Evolutionary conservation across 805 yeast genomes (phyloP), one percentile per base, ranked within the genome.

Genomic region (Candida nanaspora): DNA sequence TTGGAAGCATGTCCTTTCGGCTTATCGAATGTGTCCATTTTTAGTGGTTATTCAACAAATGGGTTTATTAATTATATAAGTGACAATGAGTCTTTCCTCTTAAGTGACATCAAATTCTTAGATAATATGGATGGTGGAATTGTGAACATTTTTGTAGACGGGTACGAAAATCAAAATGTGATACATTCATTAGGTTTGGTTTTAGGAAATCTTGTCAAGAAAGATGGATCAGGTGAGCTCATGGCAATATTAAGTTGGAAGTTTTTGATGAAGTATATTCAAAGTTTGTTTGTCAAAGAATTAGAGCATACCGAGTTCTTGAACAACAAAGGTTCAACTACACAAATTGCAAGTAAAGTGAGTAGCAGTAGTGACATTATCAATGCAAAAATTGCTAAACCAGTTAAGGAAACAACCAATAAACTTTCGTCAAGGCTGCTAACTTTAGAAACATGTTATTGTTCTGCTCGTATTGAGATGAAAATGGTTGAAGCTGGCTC

Each of bases 101-200:
- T 70, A 6, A 49, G 66, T 15, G 77, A 72, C 47, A 48, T 59
- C 13, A 65, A 61, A 49, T 72, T 62, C 46, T 40, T 72, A 44
- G 76, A 71, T 39, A 72, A 70, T 44, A 68, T 68, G 70, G 48
- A 56, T 10, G 77, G 77, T 7, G 73, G 67, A 0, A 43, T 65
- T 8, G 58, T 48, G 4, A 69, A 48, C 9, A 15, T 40, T 2
- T 38, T 32, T 8, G 37, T 27, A 8, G 15, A 28, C 5, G 11
- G 22, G 5, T 42, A 38, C 8, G 23, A 25, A 3, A 18, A 14
- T 9, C 40, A 26, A 9, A 7, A 18, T 13, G 4, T 7, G 7
- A 33, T 30, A 1, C 41, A 40, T 1, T 53, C 62, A 1, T 36
- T 65, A 6, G 77, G 77, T 0, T 46, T 71, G 21, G 58, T 71